phyloP scores from a whole-genome alignment of 176 grass and related monocot genomes.

The Poa annua region DNA sequence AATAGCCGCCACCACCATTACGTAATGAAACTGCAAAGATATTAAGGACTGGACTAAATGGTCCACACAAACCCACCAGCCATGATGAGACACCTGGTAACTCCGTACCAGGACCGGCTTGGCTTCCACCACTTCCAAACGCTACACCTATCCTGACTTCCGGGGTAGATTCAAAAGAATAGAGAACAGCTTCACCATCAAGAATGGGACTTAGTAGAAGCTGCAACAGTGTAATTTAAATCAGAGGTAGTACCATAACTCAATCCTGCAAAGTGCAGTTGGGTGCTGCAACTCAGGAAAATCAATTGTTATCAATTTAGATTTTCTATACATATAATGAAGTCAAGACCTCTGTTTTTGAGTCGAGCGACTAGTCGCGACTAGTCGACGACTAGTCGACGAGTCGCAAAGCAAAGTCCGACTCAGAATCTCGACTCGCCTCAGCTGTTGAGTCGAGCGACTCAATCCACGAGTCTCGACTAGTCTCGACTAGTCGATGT shows the following conservation, averaged over 20 bases:
- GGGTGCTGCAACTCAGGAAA: background rate
- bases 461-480: too few species aligned
- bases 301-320: slow-evolving; percentile 9
- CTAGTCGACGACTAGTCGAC: too few species aligned
- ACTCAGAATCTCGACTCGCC: too few species aligned
- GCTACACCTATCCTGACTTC: slow-evolving; percentile 91
- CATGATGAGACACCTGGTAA: slow-evolving; percentile 90
- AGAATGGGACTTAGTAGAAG: slow-evolving; percentile 88
- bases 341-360: too few species aligned
- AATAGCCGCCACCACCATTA: background rate
- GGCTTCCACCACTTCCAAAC: slow-evolving; percentile 90
- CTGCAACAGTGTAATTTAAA: slow-evolving; percentile 56
- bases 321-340: background rate
- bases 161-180: slow-evolving; percentile 92
- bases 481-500: too few species aligned
- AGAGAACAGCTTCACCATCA: slow-evolving; percentile 95
- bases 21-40: slow-evolving; percentile 14
- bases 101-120: slow-evolving; percentile 83
- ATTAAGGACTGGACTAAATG: slow-evolving; percentile 25
- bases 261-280: slow-evolving; percentile 10
- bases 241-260: slow-evolving; percentile 23
- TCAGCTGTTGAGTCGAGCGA: too few species aligned
- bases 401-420: too few species aligned
- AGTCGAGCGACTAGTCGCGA: too few species aligned
- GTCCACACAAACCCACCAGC: slow-evolving; percentile 69